A percentile compares a stretch with the other conserved stretches of the same genome.
Conservation (phyloP, 2,329 filamentous ascomycete genomes). For the Fusarium siculi region DNA sequence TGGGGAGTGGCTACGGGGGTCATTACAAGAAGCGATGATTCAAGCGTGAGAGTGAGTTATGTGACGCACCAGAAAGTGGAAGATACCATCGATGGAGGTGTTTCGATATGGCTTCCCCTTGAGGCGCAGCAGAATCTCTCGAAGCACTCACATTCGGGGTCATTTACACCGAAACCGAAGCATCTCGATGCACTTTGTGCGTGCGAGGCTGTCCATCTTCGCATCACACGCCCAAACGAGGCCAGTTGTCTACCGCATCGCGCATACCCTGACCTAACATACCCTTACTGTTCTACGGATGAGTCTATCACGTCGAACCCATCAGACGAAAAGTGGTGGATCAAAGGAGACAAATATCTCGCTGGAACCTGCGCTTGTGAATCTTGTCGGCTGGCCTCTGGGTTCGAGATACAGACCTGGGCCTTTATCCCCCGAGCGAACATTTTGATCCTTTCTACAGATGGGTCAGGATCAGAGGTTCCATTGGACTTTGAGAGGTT, state of each 20-base stretch:
- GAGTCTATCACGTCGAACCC: constrained; percentile 53
- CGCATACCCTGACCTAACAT: constrained; percentile 60
- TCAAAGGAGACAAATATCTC: constrained; percentile 63
- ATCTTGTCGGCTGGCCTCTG: constrained; percentile 69
- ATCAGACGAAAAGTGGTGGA: constrained; percentile 67
- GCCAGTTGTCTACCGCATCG: constrained; percentile 54
- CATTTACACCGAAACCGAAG: background rate
- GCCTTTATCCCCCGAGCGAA: constrained; percentile 71
- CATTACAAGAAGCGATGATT: constrained; percentile 30
- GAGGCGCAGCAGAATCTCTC: background rate
- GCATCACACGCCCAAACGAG: constrained; percentile 64
- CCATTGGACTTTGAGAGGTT: constrained; percentile 52
- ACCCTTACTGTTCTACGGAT: constrained; percentile 56
- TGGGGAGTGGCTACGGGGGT: constrained; percentile 55
- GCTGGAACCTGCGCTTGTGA: constrained; percentile 70
- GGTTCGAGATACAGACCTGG: constrained; percentile 74
- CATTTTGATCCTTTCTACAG: constrained; percentile 57
- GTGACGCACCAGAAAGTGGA: constrained; percentile 40
- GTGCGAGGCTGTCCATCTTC: constrained; percentile 61
- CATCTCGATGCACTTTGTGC: constrained; percentile 43
- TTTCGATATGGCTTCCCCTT: constrained; percentile 45
- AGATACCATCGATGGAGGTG: constrained; percentile 52
- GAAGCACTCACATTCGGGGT: background rate
- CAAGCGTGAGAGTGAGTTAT: background rate
- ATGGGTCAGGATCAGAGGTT: background rate